Conservation (phyloP, 352 stramenopile species). For the Blastocystis sp. region DNA sequence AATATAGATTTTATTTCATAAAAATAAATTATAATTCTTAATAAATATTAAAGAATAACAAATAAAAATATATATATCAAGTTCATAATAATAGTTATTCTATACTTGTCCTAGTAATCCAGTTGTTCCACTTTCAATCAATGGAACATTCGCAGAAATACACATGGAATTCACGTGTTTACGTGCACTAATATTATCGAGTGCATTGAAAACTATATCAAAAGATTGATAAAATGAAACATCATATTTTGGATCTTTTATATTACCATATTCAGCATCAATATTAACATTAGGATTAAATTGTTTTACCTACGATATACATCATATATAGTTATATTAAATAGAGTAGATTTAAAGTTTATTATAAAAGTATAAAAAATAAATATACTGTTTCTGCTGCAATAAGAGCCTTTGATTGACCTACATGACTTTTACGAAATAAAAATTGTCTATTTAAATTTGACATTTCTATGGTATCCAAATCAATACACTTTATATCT, state of each 20-base stretch:
- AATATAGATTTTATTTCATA: neutral
- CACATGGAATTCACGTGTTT: conserved; percentile 96
- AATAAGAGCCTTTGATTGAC: conserved; percentile 74
- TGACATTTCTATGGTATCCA: conserved; percentile 98
- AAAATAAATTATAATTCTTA: too few relatives aligned
- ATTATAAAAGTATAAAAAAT: conserved; percentile 41
- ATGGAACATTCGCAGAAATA: conserved; percentile 57
- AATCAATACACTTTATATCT: conserved; percentile 59
- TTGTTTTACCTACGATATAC: conserved; percentile 37
- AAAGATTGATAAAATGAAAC: conserved; percentile 72
- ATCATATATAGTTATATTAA: conserved; percentile 7
- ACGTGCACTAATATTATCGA: conserved; percentile 94
- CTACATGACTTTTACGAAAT: conserved; percentile 88
- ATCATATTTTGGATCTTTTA: conserved; percentile 67
- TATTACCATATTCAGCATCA: conserved; percentile 83
- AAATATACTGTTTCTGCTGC: conserved; percentile 39
- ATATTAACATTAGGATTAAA: conserved; percentile 52
- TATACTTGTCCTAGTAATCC: conserved; percentile 81
- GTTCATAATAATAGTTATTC: neutral
- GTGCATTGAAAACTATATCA: conserved; percentile 86
- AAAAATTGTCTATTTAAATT: conserved; percentile 99
- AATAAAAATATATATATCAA: neutral
- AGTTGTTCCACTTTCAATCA: conserved; percentile 91
- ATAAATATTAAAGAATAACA: too few relatives aligned
- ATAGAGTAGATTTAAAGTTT: conserved; percentile 28